Conservation (phyloP, 352 stramenopile species). For the Pythium sukuiense region DNA sequence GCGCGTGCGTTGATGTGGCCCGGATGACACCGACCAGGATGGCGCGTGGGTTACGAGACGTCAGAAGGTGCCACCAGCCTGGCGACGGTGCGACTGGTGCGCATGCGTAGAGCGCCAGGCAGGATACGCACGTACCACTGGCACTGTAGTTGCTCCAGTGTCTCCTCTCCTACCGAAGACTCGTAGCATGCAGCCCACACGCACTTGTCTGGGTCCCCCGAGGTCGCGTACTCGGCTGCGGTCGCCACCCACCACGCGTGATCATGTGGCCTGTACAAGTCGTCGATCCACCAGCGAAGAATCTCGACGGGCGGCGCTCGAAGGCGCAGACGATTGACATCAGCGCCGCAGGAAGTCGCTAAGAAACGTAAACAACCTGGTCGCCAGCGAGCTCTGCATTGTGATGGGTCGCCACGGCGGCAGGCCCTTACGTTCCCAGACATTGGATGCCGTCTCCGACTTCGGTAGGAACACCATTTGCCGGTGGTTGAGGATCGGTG, state of each 20-base stretch:
- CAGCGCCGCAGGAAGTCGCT: not conserved
- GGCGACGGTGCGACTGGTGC: not conserved
- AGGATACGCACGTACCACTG: not conserved
- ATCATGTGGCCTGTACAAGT: not conserved
- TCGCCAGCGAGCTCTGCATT: not conserved
- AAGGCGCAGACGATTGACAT: not conserved
- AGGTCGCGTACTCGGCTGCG: not conserved
- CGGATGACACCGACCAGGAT: not conserved
- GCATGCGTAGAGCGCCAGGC: not conserved
- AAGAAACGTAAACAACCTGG: not conserved
- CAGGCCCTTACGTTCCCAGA: not conserved
- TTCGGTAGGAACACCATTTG: constrained; percentile 6
- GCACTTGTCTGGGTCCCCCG: not conserved
- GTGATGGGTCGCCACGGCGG: constrained; percentile 4
- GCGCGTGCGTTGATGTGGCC: too few species aligned
- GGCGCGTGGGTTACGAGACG: not conserved
- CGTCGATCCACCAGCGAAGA: not conserved
- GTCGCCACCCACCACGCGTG: not conserved
- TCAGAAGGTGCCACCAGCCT: not conserved
- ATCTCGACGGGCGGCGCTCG: not conserved
- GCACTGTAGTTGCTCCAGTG: not conserved
- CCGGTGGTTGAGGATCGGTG: not conserved
- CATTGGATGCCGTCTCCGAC: not conserved
- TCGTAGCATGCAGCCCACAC: not conserved
- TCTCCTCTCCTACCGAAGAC: not conserved